These are phyloP conservation scores for Penicillium egyptiacum DNA, from an alignment of 495 filamentous ascomycete genomes.

Conservation along the genomic window DNA sequence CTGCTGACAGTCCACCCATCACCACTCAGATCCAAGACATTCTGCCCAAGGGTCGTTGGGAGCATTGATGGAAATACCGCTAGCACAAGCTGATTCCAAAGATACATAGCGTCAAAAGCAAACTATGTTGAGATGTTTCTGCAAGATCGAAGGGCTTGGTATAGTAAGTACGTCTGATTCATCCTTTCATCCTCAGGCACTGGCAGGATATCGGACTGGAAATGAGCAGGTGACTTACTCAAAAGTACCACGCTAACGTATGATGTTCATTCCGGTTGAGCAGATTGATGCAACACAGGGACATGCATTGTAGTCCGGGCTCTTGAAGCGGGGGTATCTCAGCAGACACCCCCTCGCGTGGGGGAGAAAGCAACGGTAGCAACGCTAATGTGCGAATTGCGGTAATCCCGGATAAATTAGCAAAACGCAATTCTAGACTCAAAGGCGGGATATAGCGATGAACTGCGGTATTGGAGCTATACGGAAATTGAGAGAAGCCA, in stretches of 20 bases:
- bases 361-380: constrained; percentile 31
- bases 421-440: constrained; percentile 11
- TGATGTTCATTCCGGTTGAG: neutral
- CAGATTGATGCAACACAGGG: neutral
- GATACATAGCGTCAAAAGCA: constrained; percentile 19
- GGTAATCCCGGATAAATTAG: constrained; percentile 7
- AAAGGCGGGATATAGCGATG: constrained; percentile 16
- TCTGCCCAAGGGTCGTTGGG: constrained; percentile 27
- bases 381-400: constrained; percentile 9
- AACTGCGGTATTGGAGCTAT: constrained; percentile 24
- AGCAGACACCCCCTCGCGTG: constrained; percentile 6
- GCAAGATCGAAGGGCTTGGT: neutral
- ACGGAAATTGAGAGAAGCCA: constrained; percentile 7
- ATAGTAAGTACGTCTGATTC: neutral
- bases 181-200: neutral
- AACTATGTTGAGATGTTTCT: neutral
- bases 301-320: neutral
- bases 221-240: neutral
- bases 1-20: constrained; percentile 58
- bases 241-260: neutral
- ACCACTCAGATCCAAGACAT: constrained; percentile 52
- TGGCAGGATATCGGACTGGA: too few relatives aligned
- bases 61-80: constrained; percentile 18
- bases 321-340: neutral
- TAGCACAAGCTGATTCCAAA: constrained; percentile 19